Base-by-base conservation (phyloP, 805 yeast genomes). In the Scheffersomyces amazonensis region DNA sequence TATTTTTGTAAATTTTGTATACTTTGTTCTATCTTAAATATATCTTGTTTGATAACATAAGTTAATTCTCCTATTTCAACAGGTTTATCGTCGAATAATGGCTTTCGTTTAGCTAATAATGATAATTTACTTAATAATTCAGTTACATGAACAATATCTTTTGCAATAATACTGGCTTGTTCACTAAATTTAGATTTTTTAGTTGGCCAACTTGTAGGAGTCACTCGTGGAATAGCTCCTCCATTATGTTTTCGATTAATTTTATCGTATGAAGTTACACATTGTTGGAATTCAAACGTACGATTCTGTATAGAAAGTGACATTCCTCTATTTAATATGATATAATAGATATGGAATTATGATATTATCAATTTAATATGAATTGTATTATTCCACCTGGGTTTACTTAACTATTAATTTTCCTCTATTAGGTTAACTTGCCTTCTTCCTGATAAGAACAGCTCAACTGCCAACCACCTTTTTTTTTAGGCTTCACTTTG, bases 51-150 rank as follows among this genome's bases (percentile, higher is more conserved):
- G 43, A 84, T 81, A 30, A 89, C 83, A 49, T 82, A 86, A 0
- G 99, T 90, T 46, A 93, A 69, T 59, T 93, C 96, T 16, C 90
- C 87, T 46, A 93, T 87, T 56, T 93, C 98, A 12, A 87, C 82
- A 1, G 98, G 97, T 48, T 85, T 82, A 62, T 93, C 99, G 54
- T 90, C 96, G 48, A 93, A 87, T 56, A 91, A 64, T 15, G 96
- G 95, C 57, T 89, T 90, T 50, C 89, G 73, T 59, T 85, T 88
- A 3, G 99, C 97, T 47, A 93, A 63, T 47, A 74, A 69, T 2
- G 98, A 96, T 37, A 93, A 70, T 52, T 88, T 82, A 27, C 84
- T 80, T 39, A 93, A 69, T 49, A 89, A 70, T 37, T 80, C 87
- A 5, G 96, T 90, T 10, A 91, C 87, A 38, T 80, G 82, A 9